These are phyloP conservation scores for Entomortierella parvispora DNA, from an alignment of 192 early-diverging fungal genomes.

Conservation along the genomic window DNA sequence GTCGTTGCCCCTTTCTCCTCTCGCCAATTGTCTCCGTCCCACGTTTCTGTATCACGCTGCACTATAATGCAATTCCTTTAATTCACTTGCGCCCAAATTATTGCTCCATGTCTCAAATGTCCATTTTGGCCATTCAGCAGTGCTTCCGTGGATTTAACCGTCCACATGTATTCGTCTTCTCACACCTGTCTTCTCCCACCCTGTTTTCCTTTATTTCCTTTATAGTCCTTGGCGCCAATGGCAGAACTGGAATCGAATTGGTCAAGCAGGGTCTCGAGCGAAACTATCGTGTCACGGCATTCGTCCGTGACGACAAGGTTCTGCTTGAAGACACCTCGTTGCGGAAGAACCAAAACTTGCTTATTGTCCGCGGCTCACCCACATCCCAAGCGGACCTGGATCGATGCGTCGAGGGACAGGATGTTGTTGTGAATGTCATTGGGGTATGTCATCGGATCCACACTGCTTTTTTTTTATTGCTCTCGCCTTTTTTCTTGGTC, in stretches of 20 bases:
- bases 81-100: too few species aligned
- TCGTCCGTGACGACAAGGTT: slow-evolving; percentile 41
- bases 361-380: slow-evolving; percentile 46
- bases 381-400: slow-evolving; percentile 48
- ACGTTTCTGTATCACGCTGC: background rate
- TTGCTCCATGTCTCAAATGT: too few species aligned
- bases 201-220: background rate
- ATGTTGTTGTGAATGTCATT: slow-evolving; percentile 55
- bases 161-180: background rate
- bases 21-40: background rate
- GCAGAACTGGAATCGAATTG: slow-evolving; percentile 43
- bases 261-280: slow-evolving; percentile 50
- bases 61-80: background rate
- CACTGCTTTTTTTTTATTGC: background rate
- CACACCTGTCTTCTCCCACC: too few species aligned
- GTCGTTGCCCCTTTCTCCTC: background rate
- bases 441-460: slow-evolving; percentile 12
- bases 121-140: too few species aligned
- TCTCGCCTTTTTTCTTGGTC: background rate
- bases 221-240: slow-evolving; percentile 51
- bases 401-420: slow-evolving; percentile 50
- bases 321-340: slow-evolving; percentile 30
- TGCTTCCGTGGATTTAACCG: background rate
- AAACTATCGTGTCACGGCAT: slow-evolving; percentile 50
- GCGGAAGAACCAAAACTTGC: slow-evolving; percentile 51